Evolutionary conservation across 2,329 filamentous ascomycete species (phyloP), one percentile per base, ranked within the genome.

Genomic region (Phyllosticta citriasiana): DNA sequence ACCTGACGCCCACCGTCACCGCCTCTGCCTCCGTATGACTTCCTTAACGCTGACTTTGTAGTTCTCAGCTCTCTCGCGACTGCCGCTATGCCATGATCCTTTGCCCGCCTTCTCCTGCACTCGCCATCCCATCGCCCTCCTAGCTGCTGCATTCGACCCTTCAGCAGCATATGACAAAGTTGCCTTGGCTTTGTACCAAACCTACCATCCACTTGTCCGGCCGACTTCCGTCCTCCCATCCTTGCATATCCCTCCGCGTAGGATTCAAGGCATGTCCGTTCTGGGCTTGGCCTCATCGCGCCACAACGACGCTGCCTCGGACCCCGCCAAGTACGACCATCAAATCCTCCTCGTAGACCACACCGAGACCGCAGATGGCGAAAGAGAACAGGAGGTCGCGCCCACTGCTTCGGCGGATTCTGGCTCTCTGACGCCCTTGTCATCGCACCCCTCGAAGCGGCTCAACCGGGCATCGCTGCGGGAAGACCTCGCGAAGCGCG

Each of bases 271-370:
- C 33, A 62, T 62, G 60, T 54, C 60, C 53, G 26, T 62, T 56
- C 51, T 58, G 7, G 55, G 60, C 25, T 24, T 62, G 51, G 40
- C 33, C 26, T 27, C 51, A 24, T 58, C 60, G 10, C 55, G 60
- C 60, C 53, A 22, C 24, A 56, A 62, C 51, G 60, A 62, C 56
- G 55, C 55, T 52, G 54, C 10, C 54, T n/a, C 52, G 51, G 56
- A 30, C 33, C 19, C 52, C 25, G 55, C 60, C 9, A 62, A 58
- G 25, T 57, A 57, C 69, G 85, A 88, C 67, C 88, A 89, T 73
- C 85, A 86, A 71, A 91, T 92, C 69, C 75, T 71, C 66, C 82
- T 92, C 47, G 78, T 89, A 66, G 86, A 90, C 71, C 75, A 76
- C 56, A 75, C 78, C 35, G 71, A 73, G 51, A 71, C 72, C 66